Conservation (phyloP, 345 rosid genomes). For the Eucalyptus sp. region DNA sequence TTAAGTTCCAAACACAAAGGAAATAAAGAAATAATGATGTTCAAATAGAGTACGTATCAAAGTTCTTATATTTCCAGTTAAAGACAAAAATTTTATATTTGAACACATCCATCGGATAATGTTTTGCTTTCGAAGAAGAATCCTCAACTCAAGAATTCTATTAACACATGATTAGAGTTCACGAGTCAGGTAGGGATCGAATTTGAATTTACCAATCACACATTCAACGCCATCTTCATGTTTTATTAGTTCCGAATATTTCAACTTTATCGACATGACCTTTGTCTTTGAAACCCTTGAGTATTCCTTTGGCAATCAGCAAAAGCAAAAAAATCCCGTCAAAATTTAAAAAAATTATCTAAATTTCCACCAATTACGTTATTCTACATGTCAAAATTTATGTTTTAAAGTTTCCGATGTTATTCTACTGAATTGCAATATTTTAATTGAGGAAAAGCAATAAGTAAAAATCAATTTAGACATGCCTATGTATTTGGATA, state of each 20-base stretch:
- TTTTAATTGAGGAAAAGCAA: neutral
- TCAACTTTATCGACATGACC: neutral
- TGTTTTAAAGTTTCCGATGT: neutral
- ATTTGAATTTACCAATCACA: neutral
- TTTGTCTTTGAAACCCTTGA: neutral
- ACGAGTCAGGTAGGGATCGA: neutral
- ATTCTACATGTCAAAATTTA: neutral
- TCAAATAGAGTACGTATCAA: neutral
- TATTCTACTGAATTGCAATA: neutral
- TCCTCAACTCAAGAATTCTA: neutral
- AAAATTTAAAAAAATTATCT: neutral
- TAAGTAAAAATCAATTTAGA: neutral
- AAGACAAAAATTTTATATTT: no score
- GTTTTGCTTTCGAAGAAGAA: neutral
- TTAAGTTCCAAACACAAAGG: neutral
- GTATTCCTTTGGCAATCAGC: neutral
- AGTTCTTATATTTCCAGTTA: neutral
- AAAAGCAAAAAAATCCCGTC: neutral
- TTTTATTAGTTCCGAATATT: neutral
- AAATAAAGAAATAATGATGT: no score
- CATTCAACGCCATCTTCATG: neutral
- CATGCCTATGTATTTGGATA: neutral
- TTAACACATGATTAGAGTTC: neutral
- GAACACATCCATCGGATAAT: neutral
- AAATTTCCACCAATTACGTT: neutral